Base-by-base conservation (phyloP, 2,329 filamentous ascomycete genomes). In the Penicillium sp. region DNA sequence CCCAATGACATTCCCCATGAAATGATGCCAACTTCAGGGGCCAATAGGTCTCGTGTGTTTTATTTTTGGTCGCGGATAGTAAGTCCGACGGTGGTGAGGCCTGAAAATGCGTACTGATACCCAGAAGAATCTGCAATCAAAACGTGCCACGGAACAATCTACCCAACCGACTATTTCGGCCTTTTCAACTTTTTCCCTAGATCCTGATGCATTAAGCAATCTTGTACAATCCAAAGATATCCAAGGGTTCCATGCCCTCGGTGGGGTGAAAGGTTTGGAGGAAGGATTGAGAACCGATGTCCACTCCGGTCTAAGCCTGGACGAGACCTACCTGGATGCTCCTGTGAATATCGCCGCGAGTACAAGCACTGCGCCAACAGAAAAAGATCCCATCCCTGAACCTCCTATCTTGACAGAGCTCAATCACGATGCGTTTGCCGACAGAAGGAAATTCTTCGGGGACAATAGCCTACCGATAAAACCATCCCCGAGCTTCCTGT, bases 401-500 rank as follows among this genome's bases (percentile, higher is more conserved):
- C 30, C 6, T 3, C 12, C 6, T 31, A 14, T 37, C 5, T 11
- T 14, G 4, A 9, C 35, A 16, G 42, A 41, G 1, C 17, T 25
- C 4, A 9, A 22, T n/a, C 11, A 33, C 22, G 25, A 56, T 28
- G 12, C 30, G 10, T 56, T 53, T 56, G 63, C 66, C 22, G 86
- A 88, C 60, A 80, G 87, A 31, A 85, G 80, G 62, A 81, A 83
- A 35, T 77, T 88, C 14, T 89, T 83, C 65, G 82, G 80, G 52
- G 80, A 84, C 59, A 90, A 90, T 64, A 75, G 78, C n/a, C 73
- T 88, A 33, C 86, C 86, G 0, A 83, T 82, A 59, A 83, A 84
- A 63, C 87, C 86, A 65, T 78, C 84, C 14, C 89, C 88, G 69
- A 86, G 78, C 41, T 83, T 90, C 52, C 75, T 86, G 51, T 77